phyloP scores from a whole-genome alignment of 176 grass and related monocot genomes.

The Paspalum vaginatum region DNA sequence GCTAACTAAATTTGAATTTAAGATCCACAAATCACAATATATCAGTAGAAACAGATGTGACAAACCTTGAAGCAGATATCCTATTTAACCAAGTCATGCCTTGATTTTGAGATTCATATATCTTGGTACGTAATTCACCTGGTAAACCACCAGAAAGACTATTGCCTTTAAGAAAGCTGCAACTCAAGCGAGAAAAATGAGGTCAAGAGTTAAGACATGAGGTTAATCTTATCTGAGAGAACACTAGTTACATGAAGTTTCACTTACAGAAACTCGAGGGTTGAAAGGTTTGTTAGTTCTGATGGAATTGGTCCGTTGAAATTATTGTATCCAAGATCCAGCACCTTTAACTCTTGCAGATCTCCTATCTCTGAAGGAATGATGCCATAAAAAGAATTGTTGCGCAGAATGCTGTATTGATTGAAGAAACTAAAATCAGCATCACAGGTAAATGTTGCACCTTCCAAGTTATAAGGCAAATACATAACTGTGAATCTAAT shows the following conservation, averaged over 20 bases:
- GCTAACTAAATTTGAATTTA: neutral
- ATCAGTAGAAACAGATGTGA: neutral
- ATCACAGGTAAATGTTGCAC: neutral
- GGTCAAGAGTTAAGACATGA: constrained; percentile 16
- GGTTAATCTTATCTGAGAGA: constrained; percentile 25
- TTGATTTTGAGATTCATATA: constrained; percentile 39
- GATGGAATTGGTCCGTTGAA: constrained; percentile 53
- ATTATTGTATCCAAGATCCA: constrained; percentile 65
- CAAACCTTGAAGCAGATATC: constrained; percentile 33
- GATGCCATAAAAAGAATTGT: constrained; percentile 57
- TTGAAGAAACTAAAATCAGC: constrained; percentile 18
- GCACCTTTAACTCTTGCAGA: constrained; percentile 45
- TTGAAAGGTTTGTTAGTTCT: constrained; percentile 41
- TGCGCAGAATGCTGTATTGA: constrained; percentile 51
- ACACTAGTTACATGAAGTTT: neutral
- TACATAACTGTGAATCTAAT: neutral
- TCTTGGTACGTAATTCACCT: constrained; percentile 22
- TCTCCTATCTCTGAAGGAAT: constrained; percentile 55
- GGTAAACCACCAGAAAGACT: constrained; percentile 37
- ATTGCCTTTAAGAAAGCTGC: constrained; percentile 57
- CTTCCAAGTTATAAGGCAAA: neutral
- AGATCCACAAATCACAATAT: neutral
- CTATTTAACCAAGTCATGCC: constrained; percentile 25
- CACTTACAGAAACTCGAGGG: constrained; percentile 54
- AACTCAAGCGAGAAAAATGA: neutral